Evolutionary conservation across 306 rosid genomes (phyloP).

Genomic region (Citrullus amarus): DNA sequence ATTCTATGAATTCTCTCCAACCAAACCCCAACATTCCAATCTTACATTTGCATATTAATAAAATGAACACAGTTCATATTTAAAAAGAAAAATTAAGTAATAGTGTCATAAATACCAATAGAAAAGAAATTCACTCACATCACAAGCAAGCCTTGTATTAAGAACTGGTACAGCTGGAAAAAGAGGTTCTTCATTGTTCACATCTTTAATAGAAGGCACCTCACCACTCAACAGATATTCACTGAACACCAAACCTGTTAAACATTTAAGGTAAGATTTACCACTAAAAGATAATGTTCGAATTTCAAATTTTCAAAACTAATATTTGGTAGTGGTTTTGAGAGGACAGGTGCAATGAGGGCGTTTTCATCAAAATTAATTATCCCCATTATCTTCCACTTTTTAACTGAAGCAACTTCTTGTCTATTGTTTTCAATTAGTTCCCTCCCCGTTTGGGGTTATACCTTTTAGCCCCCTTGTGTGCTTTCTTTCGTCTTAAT

Average conservation of each 20-base stretch:
- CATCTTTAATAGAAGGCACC: slow-evolving; percentile 75
- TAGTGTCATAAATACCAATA: not conserved
- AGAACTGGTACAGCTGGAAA: slow-evolving; percentile 68
- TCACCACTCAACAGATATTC: slow-evolving; percentile 87
- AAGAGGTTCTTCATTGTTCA: slow-evolving; percentile 83
- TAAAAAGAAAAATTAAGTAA: not conserved
- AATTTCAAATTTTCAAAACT: not conserved
- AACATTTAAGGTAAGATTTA: not conserved
- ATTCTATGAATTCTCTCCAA: not conserved
- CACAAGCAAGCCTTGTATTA: slow-evolving; percentile 34
- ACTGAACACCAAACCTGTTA: slow-evolving; percentile 81
- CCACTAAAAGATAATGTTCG: not conserved
- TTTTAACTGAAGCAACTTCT: no score
- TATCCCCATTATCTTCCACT: no score
- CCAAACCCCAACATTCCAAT: not conserved
- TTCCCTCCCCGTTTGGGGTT: no score
- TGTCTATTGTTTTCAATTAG: no score
- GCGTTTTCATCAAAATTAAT: not conserved
- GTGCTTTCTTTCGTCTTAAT: no score
- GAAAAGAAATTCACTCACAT: slow-evolving; percentile 35
- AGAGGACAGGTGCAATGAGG: not conserved
- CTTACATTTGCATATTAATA: not conserved
- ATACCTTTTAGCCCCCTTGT: no score
- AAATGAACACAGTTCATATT: not conserved
- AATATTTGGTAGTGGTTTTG: not conserved